Base-by-base conservation (phyloP, 192 early-diverging fungal species). In the Pecoramyces ruminantium region DNA sequence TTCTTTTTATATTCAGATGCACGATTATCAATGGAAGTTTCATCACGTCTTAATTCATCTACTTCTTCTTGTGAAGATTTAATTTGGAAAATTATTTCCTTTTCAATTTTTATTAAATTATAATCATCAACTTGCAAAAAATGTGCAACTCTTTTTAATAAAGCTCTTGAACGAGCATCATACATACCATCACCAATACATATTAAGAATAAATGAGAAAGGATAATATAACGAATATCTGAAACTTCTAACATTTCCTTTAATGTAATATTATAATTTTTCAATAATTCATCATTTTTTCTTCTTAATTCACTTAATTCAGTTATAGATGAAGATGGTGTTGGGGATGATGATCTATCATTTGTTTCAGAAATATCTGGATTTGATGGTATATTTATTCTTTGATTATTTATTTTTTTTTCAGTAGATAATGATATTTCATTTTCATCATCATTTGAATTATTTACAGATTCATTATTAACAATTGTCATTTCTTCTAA, bases 161-260 rank as follows among this genome's bases (percentile, higher is more conserved):
- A 84, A 3, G 93, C 90, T 34, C 97, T 88, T 2, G 92, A 89
- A 28, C 96, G 92, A 2, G 93, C 82, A 82, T 97, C 95, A 80
- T 96, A 98, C 14, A 89, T 87, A n/a, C 94, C 93, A 81, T 95
- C 93, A 42, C 87, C 88, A 27, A 98, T 87, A 38, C 92, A 93
- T 4, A 98, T 87, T 83, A 98, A 85, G 79, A 96, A 96, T 38
- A 97, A 81, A 83, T 98, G 96, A 28, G 94, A 90, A 38, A 98
- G 90, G 30, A 97, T 91, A 25, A 94, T 95, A 86, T 93, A 95
- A 0, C 95, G 90, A 29, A 97, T 88, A 79, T 97, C 96, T 15
- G 83, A 79, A 29, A 85, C 84, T 28, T 87, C 86, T 18, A 34
- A 42, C 29, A 67, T 38, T 78, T 79, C 79, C 77, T 93, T 92